These are phyloP conservation scores for Xenoacremonium recifei DNA, from an alignment of 2,329 filamentous ascomycete species.

Conservation along the genomic window DNA sequence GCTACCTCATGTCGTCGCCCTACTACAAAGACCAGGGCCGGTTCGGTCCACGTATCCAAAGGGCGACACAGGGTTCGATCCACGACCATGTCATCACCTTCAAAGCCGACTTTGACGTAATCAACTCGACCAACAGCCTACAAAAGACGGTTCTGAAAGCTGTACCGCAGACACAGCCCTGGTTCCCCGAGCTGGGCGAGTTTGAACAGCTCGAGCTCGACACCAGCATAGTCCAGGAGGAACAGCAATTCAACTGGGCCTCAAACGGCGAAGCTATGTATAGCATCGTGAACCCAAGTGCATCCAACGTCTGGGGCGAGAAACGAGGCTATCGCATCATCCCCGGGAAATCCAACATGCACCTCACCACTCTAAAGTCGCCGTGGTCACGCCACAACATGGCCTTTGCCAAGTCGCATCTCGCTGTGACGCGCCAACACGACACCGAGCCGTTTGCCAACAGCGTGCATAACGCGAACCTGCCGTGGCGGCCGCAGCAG, in stretches of 20 bases:
- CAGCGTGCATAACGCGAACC: slow-evolving; percentile 40
- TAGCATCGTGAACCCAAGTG: slow-evolving; percentile 43
- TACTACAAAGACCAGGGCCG: slow-evolving; percentile 33
- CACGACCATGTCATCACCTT: slow-evolving; percentile 40
- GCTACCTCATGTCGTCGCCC: slow-evolving; percentile 38
- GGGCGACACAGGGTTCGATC: slow-evolving; percentile 36
- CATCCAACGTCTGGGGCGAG: slow-evolving; percentile 47
- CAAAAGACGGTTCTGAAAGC: slow-evolving; percentile 32
- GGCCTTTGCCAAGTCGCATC: slow-evolving; percentile 42
- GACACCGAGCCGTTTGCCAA: slow-evolving; percentile 34
- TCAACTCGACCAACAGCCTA: slow-evolving; percentile 36
- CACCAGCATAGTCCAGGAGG: slow-evolving; percentile 44
- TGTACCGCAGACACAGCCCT: slow-evolving; percentile 30
- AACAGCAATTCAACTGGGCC: slow-evolving; percentile 36
- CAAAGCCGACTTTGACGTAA: slow-evolving; percentile 40
- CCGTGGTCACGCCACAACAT: slow-evolving; percentile 42
- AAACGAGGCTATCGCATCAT: slow-evolving; percentile 45
- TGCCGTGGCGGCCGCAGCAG: slow-evolving; percentile 37
- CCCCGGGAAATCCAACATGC: slow-evolving; percentile 33
- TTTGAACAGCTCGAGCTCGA: slow-evolving; percentile 12
- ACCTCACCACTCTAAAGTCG: slow-evolving; percentile 44
- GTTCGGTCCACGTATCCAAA: slow-evolving; percentile 34
- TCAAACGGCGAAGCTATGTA: slow-evolving; percentile 43
- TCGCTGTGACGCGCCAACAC: slow-evolving; percentile 24
- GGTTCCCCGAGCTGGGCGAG: slow-evolving; percentile 8